Evolutionary conservation across 1,139 yeast genomes (phyloP), one percentile per base, ranked within the genome.

Genomic region (Meyerozyma elateridarum): DNA sequence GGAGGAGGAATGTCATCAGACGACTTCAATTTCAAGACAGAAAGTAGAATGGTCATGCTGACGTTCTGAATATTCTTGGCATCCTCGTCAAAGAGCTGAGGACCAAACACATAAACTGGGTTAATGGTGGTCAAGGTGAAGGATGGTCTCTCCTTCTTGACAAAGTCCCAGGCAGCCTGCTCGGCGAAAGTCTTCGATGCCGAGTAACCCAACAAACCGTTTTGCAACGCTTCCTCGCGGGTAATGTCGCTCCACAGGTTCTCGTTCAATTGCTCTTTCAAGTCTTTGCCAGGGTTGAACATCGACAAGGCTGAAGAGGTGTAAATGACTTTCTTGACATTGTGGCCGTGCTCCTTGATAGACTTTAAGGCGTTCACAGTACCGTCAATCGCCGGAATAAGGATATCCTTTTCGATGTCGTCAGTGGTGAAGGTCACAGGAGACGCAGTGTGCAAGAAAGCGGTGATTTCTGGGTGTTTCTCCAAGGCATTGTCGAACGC

Each of bases 361-460:
- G 66, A 55, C 9, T 38, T 36, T 36, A 61, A 48, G 1, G 56
- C 60, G 36, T 54, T 54, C 19, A 34, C 36, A 7, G 46, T 42
- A 8, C 46, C 46, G 15, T 41, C 32, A 6, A 40, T 36, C 2
- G 46, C 46, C 2, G 38, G 34, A 20, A 22, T 13, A 8, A 31
- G 14, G 13, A 41, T 22, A 15, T 45, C 49, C 16, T 38, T 36
- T 30, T 46, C 47, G 6, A 44, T 39, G 25, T 47, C 39, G 5
- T 40, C 44, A 13, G 45, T 38, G 7, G 45, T 43, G 38, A 52
- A 53, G 29, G 43, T 42, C 36, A 64, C 51, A 11, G 73, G 73
- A 31, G 70, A 62, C 3, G 72, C 73, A 4, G 69, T 56, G 48
- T 68, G 73, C 29, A 68, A 40, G 28, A 68, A 59, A 15, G 49